These are phyloP conservation scores for Mycotypha africana DNA, from an alignment of 371 early-diverging fungal genomes.

Conservation along the genomic window DNA sequence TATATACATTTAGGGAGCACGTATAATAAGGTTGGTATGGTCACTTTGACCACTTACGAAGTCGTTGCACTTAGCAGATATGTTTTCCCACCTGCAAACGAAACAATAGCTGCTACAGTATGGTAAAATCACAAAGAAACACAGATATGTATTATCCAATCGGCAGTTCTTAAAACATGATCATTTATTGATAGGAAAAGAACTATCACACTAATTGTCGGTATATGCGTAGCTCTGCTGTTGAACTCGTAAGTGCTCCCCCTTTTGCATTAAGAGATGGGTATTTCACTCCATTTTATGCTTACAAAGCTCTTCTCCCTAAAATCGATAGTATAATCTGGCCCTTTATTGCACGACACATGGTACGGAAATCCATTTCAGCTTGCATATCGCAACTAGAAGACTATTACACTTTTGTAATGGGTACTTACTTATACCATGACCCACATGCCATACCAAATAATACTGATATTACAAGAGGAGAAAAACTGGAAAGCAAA, in stretches of 20 bases:
- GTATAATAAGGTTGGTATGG: conserved; percentile 40
- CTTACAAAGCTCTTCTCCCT: background rate
- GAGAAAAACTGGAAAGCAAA: conserved; percentile 34
- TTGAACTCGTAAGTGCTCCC: conserved; percentile 37
- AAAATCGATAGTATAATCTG: conserved; percentile 35
- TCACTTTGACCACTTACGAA: conserved; percentile 35
- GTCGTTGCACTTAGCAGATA: conserved; percentile 38
- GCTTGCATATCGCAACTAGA: conserved; percentile 34
- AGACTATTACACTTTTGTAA: conserved; percentile 39
- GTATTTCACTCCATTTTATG: no score
- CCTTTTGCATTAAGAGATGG: no score
- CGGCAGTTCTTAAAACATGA: background rate
- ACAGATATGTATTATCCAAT: background rate
- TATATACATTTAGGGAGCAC: conserved; percentile 43
- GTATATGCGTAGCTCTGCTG: conserved; percentile 45
- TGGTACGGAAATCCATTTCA: conserved; percentile 45
- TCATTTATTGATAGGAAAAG: conserved; percentile 34
- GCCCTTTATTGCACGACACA: conserved; percentile 59
- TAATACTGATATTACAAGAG: conserved; percentile 26
- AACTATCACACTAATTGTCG: conserved; percentile 47
- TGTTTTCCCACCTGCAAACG: conserved; percentile 21
- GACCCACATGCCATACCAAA: conserved; percentile 12
- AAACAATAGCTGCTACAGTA: conserved; percentile 32
- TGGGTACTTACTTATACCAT: conserved; percentile 36
- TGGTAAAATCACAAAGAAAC: conserved; percentile 22